Evolutionary conservation across 2,329 filamentous ascomycete genomes (phyloP), one percentile per base, ranked within the genome.

Genomic region (Colletotrichum tabaci): DNA sequence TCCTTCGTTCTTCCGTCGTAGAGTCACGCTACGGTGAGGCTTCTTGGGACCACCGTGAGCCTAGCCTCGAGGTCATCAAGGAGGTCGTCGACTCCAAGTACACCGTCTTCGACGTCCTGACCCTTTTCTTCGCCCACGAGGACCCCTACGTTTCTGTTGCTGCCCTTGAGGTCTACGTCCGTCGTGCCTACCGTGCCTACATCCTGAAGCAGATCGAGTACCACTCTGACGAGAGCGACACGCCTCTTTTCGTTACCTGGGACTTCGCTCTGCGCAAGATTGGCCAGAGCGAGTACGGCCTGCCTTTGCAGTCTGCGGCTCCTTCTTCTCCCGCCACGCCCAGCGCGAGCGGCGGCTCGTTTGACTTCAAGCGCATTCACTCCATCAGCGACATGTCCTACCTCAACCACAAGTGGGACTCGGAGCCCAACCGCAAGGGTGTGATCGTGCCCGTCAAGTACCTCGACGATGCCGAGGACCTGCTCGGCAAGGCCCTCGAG

Each of bases 31-130:
- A 99, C 79, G 96, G 96, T 71, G 96, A 99, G 88, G 95, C 94
- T 72, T 95, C 96, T 62, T 98, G 94, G 93, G 96, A 98, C 74
- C 96, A 99, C 85, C 90, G 96, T 75, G 94, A 98, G 83, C 96
- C 96, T 58, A 94, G 93, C 83, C 86, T 97, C 65, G 93, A 97
- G 26, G 87, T 97, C 74, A 92, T 99, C 84, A 98, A 98, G 87
- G 96, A 99, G 83, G 95, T 99, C 42, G 94, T 99, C 63, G 96
- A 99, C 83, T 98, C 96, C 66, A 97, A 97, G 85, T 98, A 97
- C 86, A 98, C 96, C 52, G 96, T 99, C 74, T 98, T 98, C 77
- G 96, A 99, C 80, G 96, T 99, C 21, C 84, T 99, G 75, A 93
- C 96, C 9, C 91, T 94, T 69, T 99, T 99, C 90, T 99, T 99